These are phyloP conservation scores for maize (Zea mays) DNA, from an alignment of 176 grass and related monocot genomes.

Conservation along the genomic window DNA sequence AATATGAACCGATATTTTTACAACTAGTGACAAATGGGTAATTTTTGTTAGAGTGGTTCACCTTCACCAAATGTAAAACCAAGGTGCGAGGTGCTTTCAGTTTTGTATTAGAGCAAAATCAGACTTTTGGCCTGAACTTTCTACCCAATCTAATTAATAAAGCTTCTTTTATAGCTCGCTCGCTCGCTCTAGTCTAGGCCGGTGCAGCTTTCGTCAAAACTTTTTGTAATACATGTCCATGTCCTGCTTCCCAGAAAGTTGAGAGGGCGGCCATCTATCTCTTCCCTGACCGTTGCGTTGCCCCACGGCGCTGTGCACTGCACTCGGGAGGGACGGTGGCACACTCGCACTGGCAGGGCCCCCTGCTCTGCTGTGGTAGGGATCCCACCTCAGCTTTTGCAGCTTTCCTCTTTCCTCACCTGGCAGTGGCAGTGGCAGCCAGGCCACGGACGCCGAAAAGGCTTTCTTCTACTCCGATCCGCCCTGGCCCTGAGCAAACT, in stretches of 20 bases:
- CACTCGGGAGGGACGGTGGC: not conserved
- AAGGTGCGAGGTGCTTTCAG: too few species aligned
- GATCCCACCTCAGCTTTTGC: not conserved
- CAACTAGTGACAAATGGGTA: too few species aligned
- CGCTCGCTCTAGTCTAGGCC: conserved; percentile 16
- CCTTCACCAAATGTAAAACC: too few species aligned
- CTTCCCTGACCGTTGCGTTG: not conserved
- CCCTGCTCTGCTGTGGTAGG: not conserved
- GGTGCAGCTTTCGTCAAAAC: conserved; percentile 26
- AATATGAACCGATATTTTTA: too few species aligned
- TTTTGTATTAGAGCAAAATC: too few species aligned
- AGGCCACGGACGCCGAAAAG: not conserved
- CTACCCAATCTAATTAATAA: not conserved
- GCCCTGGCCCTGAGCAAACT: not conserved
- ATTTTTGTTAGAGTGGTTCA: too few species aligned
- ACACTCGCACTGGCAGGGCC: not conserved
- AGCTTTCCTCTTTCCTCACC: not conserved
- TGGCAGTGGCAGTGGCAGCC: not conserved
- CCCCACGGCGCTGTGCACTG: not conserved
- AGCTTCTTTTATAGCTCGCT: conserved; percentile 28
- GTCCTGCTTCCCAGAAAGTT: not conserved
- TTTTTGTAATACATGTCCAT: not conserved
- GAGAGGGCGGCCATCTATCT: not conserved
- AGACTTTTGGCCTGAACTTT: too few species aligned
- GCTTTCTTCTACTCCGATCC: not conserved